Evolutionary conservation across 495 filamentous ascomycete genomes (phyloP).

Genomic region (Hyphodiscus hymeniophilus): DNA sequence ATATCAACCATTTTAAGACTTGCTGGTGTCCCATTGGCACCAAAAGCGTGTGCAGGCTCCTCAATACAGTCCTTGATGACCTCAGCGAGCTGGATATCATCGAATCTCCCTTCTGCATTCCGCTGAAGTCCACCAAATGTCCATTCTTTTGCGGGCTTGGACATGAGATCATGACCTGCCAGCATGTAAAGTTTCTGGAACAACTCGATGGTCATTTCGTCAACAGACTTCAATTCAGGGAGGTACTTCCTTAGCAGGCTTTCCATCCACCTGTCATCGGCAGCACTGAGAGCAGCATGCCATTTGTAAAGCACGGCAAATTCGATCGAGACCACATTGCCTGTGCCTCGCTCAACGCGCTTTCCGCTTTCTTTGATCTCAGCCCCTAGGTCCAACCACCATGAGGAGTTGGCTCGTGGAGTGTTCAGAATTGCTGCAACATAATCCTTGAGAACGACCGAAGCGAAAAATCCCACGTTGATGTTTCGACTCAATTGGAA

Average conservation of each 20-base stretch:
- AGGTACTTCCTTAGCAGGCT: constrained; percentile 29
- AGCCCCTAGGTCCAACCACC: constrained; percentile 68
- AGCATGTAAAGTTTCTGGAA: background rate
- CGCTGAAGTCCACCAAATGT: constrained; percentile 57
- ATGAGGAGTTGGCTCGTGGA: constrained; percentile 66
- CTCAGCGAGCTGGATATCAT: constrained; percentile 60
- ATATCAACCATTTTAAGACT: constrained; percentile 72
- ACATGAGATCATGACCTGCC: background rate
- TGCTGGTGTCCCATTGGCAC: constrained; percentile 64
- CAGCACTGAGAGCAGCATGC: constrained; percentile 66
- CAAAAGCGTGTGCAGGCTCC: constrained; percentile 53
- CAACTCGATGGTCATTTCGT: constrained; percentile 35
- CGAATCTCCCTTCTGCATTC: constrained; percentile 49
- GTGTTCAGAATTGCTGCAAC: constrained; percentile 77
- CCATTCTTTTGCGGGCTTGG: constrained; percentile 41
- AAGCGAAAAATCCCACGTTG: no score
- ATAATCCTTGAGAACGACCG: constrained; percentile 75
- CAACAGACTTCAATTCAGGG: constrained; percentile 33
- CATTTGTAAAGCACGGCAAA: constrained; percentile 70
- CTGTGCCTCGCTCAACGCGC: constrained; percentile 55
- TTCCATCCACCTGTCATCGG: constrained; percentile 69
- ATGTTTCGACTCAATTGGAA: constrained; percentile 51
- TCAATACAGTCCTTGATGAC: constrained; percentile 64
- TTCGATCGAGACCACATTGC: constrained; percentile 71
- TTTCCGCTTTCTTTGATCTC: constrained; percentile 48